phyloP scores from a whole-genome alignment of 495 filamentous ascomycete species.

The Aspergillus indologenus region DNA sequence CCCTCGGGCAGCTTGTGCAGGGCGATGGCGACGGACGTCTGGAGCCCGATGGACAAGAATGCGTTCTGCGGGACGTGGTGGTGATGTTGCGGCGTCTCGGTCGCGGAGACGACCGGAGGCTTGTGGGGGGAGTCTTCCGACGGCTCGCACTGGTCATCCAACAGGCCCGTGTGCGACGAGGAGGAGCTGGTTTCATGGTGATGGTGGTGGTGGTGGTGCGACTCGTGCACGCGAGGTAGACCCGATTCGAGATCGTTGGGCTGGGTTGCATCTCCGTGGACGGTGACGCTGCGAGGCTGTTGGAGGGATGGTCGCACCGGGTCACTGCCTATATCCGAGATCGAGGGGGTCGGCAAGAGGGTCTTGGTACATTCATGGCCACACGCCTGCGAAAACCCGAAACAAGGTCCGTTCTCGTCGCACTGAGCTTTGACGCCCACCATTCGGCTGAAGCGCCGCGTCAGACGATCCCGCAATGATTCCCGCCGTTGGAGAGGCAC shows the following conservation, averaged over 20 bases:
- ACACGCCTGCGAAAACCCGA: slow-evolving; percentile 80
- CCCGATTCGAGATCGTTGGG: slow-evolving; percentile 7
- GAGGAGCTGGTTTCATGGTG: slow-evolving; percentile 14
- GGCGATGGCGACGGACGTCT: slow-evolving; percentile 91
- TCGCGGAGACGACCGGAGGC: not conserved
- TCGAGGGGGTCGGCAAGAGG: slow-evolving; percentile 13
- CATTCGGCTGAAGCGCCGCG: slow-evolving; percentile 57
- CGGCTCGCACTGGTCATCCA: slow-evolving; percentile 6
- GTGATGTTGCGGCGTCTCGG: slow-evolving; percentile 63
- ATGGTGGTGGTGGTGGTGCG: not conserved
- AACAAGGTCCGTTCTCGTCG: slow-evolving; percentile 73
- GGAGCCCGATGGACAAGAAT: slow-evolving; percentile 87
- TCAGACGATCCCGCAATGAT: slow-evolving; percentile 37
- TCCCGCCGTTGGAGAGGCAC: slow-evolving; percentile 16
- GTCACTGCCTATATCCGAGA: slow-evolving; percentile 13
- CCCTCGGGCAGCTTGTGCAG: slow-evolving; percentile 97
- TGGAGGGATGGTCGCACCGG: slow-evolving; percentile 5
- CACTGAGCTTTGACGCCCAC: slow-evolving; percentile 67
- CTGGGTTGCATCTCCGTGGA: slow-evolving; percentile 1
- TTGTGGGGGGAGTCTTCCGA: slow-evolving; percentile 17
- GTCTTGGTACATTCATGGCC: slow-evolving; percentile 67
- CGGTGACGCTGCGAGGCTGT: slow-evolving; percentile 19
- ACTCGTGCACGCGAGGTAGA: not conserved
- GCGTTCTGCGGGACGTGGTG: slow-evolving; percentile 96
- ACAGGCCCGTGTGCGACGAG: slow-evolving; percentile 12